Evolutionary conservation across 192 early-diverging fungal genomes (phyloP).

Genomic region (Coemansia sp.): DNA sequence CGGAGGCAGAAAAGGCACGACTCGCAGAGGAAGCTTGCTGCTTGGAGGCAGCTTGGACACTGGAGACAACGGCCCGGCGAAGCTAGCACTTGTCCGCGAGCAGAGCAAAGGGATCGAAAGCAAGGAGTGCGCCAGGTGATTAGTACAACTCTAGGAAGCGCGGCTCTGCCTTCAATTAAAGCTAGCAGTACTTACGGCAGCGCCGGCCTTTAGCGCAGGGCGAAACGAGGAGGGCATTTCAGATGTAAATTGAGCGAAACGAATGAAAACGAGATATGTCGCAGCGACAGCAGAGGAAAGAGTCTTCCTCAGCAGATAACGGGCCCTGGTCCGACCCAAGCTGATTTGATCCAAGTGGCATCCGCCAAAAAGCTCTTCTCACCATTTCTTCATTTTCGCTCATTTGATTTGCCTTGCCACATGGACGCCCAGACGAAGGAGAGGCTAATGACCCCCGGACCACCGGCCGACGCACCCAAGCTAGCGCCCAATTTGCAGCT

Average conservation of each 20-base stretch:
- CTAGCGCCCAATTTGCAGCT: conserved; percentile 28
- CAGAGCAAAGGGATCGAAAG: too few species aligned
- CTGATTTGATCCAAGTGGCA: too few species aligned
- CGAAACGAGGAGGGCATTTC: conserved; percentile 36
- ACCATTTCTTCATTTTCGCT: too few species aligned
- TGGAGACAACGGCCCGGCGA: conserved; percentile 34
- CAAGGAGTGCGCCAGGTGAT: neutral
- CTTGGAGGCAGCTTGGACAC: conserved; percentile 24
- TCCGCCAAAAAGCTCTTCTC: too few species aligned
- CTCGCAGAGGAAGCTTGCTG: conserved; percentile 16
- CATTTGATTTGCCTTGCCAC: neutral
- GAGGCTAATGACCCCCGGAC: conserved; percentile 39
- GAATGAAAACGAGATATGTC: neutral
- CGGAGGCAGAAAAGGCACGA: conserved; percentile 46
- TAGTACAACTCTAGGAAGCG: neutral
- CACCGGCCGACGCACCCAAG: conserved; percentile 32
- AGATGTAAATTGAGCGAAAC: neutral
- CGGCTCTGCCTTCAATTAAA: neutral
- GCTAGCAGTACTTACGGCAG: conserved; percentile 41
- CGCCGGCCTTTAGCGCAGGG: conserved; percentile 44
- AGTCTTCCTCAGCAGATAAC: too few species aligned
- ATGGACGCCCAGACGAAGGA: conserved; percentile 41
- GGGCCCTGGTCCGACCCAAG: too few species aligned
- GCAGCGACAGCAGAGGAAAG: conserved; percentile 6
- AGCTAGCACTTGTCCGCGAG: conserved; percentile 29